Base-by-base conservation (phyloP, 441 rosid genomes). In the Erodium trifolium region DNA sequence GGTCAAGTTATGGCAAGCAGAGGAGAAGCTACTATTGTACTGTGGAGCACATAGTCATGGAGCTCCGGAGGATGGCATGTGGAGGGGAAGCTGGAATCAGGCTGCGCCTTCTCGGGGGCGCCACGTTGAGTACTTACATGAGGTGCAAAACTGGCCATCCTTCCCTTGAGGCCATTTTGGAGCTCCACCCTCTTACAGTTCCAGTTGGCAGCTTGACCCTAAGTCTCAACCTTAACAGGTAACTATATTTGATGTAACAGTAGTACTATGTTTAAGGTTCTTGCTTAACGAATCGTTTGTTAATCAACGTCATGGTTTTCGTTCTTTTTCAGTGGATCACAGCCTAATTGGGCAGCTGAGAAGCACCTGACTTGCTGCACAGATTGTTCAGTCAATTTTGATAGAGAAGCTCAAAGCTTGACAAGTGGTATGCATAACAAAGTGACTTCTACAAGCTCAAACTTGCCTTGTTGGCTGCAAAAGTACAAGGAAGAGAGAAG, bases 401-500 rank as follows among this genome's bases (percentile, higher is more conserved):
- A 51, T 1, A 51, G 57, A 51, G 57, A 51, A 51, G 57, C 6
- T 51, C 57, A 51, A n/a, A n/a, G 57, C 57, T 51, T 51, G 1
- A 51, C 57, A 51, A n/a, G 18, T 51, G 6, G 57, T 51, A 14
- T 10, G n/a, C 55, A 47, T 47, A 12, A 51, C 41, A 37, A 37
- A 37, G 41, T 37, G 47, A 7, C 47, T 43, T 68, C 82, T 1
- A 62, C 72, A 17, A 73, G 70, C 69, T 81, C 86, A 72, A 82
- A 73, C 70, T 75, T 88, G 80, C 94, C 94, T 13, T 49, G 74
- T 16, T 88, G 92, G 95, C 85, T 87, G 17, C 83, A 73, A 68
- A 78, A 78, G 69, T 75, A 78, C 80, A 86, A 86, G 78, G 82
- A 84, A 72, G 82, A 87, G 74, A 78, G 67, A 71, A 70, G 67